Evolutionary conservation across 2,329 filamentous ascomycete genomes (phyloP).

Genomic region (Endothia cerciana): DNA sequence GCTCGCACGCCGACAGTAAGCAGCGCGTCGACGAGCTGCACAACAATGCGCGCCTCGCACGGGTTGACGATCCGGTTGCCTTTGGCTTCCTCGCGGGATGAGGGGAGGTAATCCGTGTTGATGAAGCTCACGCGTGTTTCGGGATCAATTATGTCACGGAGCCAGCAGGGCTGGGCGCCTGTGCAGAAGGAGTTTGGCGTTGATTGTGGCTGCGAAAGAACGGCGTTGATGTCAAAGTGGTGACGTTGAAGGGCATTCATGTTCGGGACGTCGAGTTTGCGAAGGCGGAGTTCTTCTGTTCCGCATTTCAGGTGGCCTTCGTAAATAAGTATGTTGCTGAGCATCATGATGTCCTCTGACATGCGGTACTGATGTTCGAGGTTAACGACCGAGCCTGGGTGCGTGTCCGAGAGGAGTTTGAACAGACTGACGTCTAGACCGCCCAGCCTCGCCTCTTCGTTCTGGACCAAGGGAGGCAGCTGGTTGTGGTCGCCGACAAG

Average conservation of each 20-base stretch:
- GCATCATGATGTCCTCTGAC: slow-evolving; percentile 94
- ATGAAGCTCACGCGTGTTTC: slow-evolving; percentile 79
- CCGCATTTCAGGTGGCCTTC: slow-evolving; percentile 89
- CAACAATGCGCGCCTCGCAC: slow-evolving; percentile 76
- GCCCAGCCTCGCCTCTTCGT: slow-evolving; percentile 81
- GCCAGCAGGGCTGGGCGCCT: slow-evolving; percentile 67
- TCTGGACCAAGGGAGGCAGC: slow-evolving; percentile 90
- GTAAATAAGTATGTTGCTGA: slow-evolving; percentile 94
- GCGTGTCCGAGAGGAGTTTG: slow-evolving; percentile 86
- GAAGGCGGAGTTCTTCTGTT: slow-evolving; percentile 71
- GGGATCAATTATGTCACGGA: slow-evolving; percentile 72
- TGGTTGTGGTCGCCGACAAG: slow-evolving; percentile 97
- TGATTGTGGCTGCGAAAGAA: slow-evolving; percentile 39
- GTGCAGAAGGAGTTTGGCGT: slow-evolving; percentile 60
- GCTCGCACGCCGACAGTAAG: slow-evolving; percentile 75
- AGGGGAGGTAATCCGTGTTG: slow-evolving; percentile 79
- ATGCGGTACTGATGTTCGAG: slow-evolving; percentile 97
- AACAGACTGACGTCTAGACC: slow-evolving; percentile 93
- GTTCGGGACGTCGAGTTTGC: slow-evolving; percentile 69
- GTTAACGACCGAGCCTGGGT: slow-evolving; percentile 86
- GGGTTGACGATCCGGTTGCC: slow-evolving; percentile 89
- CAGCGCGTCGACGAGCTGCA: slow-evolving; percentile 80
- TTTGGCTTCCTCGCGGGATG: slow-evolving; percentile 71
- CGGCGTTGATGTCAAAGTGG: slow-evolving; percentile 59
- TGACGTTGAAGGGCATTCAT: slow-evolving; percentile 62